Conservation (phyloP, 2,329 filamentous ascomycete genomes). For the Aspergillus thermomutatus region DNA sequence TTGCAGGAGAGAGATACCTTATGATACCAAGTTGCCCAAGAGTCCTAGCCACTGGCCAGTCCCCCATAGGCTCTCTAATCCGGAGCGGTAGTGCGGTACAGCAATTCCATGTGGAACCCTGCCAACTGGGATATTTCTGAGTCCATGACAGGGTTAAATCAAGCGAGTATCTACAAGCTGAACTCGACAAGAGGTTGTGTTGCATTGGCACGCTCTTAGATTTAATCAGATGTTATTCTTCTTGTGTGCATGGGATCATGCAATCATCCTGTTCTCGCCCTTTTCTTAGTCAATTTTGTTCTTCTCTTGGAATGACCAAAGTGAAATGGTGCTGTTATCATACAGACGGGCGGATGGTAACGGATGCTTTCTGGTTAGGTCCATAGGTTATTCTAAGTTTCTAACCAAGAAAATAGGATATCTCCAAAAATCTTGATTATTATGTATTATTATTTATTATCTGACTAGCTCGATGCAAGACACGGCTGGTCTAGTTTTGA, state of each 20-base stretch:
- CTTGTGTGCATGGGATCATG: neutral
- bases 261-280: neutral
- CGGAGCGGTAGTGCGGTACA: neutral
- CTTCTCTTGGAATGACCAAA: neutral
- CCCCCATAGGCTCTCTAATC: neutral
- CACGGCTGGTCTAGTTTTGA: neutral
- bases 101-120: neutral
- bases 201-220: neutral
- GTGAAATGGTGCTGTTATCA: neutral
- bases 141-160: neutral
- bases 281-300: neutral
- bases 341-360: neutral
- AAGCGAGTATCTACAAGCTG: neutral
- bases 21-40: too few relatives aligned
- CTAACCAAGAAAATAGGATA: neutral
- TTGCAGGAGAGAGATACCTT: neutral
- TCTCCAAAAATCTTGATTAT: neutral
- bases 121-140: too few relatives aligned
- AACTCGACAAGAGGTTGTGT: neutral
- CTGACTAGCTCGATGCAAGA: neutral
- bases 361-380: neutral
- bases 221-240: neutral
- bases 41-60: too few relatives aligned
- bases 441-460: neutral
- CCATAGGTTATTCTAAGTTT: neutral